Evolutionary conservation across 2,329 filamentous ascomycete genomes (phyloP).

Genomic region (Penicillium occitanis): DNA sequence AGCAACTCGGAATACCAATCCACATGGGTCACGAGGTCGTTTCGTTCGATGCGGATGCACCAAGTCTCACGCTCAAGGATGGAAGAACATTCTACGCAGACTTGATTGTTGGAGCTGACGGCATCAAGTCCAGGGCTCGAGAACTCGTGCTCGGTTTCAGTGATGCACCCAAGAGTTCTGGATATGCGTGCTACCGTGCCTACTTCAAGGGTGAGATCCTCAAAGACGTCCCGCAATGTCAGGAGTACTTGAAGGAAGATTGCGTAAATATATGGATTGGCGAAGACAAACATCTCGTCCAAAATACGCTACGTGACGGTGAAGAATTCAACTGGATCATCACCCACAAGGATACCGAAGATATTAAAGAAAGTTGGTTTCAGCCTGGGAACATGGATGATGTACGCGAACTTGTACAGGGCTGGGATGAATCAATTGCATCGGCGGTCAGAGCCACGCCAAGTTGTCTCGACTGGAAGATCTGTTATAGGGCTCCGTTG

Average conservation of each 20-base stretch:
- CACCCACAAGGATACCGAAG: conserved; percentile 47
- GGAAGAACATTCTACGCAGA: conserved; percentile 23
- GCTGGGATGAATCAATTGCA: conserved; percentile 13
- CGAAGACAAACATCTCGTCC: conserved; percentile 50
- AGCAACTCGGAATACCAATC: conserved; percentile 16
- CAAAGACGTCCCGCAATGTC: conserved; percentile 14
- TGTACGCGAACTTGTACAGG: conserved; percentile 18
- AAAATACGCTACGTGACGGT: conserved; percentile 52
- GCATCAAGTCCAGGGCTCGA: conserved; percentile 26
- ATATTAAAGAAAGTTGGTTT: conserved; percentile 21
- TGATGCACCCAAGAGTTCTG: conserved; percentile 15
- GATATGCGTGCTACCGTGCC: conserved; percentile 18
- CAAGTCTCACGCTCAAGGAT: conserved; percentile 20
- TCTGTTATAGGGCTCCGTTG: conserved; percentile 17
- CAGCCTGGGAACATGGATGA: conserved; percentile 21
- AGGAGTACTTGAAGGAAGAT: conserved; percentile 51
- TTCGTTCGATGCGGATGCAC: conserved; percentile 24
- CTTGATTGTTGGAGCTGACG: conserved; percentile 27
- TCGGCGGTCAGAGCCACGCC: conserved; percentile 3
- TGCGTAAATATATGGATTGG: conserved; percentile 49
- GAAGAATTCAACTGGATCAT: conserved; percentile 56
- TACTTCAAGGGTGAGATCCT: conserved; percentile 21
- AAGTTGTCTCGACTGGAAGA: conserved; percentile 22
- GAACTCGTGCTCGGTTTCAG: conserved; percentile 23
- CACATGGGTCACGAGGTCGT: conserved; percentile 21